phyloP scores from a whole-genome alignment of 148 eudicot genomes.

The Limonium bicolor region DNA sequence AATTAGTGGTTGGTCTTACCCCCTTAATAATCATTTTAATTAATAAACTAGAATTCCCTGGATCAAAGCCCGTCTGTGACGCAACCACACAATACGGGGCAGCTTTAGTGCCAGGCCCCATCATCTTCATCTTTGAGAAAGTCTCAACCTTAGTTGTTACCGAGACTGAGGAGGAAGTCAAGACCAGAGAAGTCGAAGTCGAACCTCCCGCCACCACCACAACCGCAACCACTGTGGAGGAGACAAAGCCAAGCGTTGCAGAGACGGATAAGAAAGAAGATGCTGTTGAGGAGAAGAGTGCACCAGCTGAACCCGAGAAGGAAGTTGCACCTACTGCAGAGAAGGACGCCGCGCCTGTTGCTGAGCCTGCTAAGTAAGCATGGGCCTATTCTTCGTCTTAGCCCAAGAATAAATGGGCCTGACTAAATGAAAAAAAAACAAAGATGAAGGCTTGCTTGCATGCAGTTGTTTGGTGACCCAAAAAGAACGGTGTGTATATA shows the following conservation, averaged over 20 bases:
- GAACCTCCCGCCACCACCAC: slow-evolving; percentile 8
- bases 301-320: slow-evolving; percentile 15
- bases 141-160: slow-evolving; percentile 39
- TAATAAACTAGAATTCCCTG: slow-evolving; percentile 42
- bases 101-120: slow-evolving; percentile 31
- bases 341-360: not conserved
- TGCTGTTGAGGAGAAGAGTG: slow-evolving; percentile 18
- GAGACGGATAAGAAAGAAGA: not conserved
- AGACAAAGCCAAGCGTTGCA: not conserved
- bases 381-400: too few species aligned
- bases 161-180: slow-evolving; percentile 22
- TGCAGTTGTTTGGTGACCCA: too few species aligned
- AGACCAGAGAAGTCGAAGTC: slow-evolving; percentile 18
- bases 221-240: slow-evolving; percentile 7
- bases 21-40: too few species aligned
- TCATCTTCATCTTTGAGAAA: slow-evolving; percentile 42
- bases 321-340: slow-evolving; percentile 3
- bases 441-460: too few species aligned
- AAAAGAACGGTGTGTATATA: too few species aligned
- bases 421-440: too few species aligned
- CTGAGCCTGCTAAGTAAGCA: slow-evolving; percentile 3
- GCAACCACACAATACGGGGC: slow-evolving; percentile 39
- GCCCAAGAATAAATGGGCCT: too few species aligned
- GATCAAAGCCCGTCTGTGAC: slow-evolving; percentile 37
- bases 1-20: too few species aligned